Evolutionary conservation across 495 filamentous ascomycete genomes (phyloP), one percentile per base, ranked within the genome.

Genomic region (Acidomyces sp.): DNA sequence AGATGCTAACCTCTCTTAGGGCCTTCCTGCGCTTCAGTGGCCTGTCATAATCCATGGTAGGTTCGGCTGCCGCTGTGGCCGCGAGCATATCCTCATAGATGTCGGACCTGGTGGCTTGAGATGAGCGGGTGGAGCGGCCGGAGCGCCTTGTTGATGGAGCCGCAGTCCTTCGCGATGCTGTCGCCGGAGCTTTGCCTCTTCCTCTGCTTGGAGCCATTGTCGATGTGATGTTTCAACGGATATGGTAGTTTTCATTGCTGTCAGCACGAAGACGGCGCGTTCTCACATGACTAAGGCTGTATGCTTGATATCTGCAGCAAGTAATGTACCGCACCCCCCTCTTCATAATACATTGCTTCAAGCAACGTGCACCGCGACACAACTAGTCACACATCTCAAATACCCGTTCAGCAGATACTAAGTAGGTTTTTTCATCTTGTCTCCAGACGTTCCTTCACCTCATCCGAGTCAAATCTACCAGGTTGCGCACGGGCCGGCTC

Each of bases 81-180:
- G 43, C 44, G 1, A 55, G 43, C 43, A 55, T 31, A n/a, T 55
- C 53, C 12, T 48, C 10, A 28, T 50, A 55, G 21, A 53, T 41
- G 24, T 51, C 46, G 0, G 30, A 35, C 2, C n/a, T 6, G 7
- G 6, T 24, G 4, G 35, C 25, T 22, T 21, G 26, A 12, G 42
- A 12, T 32, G 25, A 34, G 38, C 48, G 43, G 11, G 29, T 28
- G 2, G 30, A 17, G 3, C 34, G 33, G 25, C 24, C 26, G 6
- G 23, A 27, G 9, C 37, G 35, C 19, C 20, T 18, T 18, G 12
- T 18, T 17, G 11, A 12, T 25, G 29, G 18, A 21, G 18, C 15
- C 20, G 40, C 4, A 9, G 20, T 12, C 11, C 11, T 22, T 9
- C 34, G 15, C 21, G 13, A 16, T 15, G 42, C 16, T 24, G 36